phyloP scores from a whole-genome alignment of 768 basidiomycete genomes.

The Auricularia auricula-judae region DNA sequence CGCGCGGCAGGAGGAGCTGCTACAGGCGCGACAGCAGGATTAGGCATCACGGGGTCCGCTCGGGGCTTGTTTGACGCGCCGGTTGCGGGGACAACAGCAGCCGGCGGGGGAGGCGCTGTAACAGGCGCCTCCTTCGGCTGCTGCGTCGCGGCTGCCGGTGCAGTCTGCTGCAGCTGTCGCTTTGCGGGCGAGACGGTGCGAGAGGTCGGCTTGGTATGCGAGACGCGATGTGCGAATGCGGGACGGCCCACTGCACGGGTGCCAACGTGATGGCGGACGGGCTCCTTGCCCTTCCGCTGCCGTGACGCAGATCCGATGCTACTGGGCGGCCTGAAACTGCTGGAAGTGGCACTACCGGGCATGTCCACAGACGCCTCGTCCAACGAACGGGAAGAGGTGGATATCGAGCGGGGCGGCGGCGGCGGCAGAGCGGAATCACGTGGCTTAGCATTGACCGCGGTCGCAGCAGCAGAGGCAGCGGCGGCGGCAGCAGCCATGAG shows the following conservation, averaged over 20 bases:
- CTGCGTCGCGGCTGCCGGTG: neutral
- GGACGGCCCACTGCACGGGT: neutral
- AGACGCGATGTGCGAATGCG: neutral
- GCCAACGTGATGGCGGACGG: neutral
- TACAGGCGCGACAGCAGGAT: conserved; percentile 1
- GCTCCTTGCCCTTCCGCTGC: neutral
- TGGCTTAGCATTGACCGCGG: neutral
- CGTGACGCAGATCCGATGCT: neutral
- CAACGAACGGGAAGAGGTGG: neutral
- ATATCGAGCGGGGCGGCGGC: neutral
- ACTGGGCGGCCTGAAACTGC: neutral
- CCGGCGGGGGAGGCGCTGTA: neutral
- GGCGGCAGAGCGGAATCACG: neutral
- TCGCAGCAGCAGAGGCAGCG: neutral
- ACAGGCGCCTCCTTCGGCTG: neutral
- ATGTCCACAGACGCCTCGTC: neutral
- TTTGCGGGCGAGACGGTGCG: neutral
- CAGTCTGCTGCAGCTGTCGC: neutral
- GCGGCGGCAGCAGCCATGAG: no score
- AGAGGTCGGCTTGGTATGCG: neutral
- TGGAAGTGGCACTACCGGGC: neutral
- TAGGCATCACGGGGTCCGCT: neutral
- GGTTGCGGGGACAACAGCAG: neutral
- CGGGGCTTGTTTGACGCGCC: neutral
- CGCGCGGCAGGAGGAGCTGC: neutral